Conservation (phyloP, 176 grass and related monocot genomes). For the Elaeis guineensis region DNA sequence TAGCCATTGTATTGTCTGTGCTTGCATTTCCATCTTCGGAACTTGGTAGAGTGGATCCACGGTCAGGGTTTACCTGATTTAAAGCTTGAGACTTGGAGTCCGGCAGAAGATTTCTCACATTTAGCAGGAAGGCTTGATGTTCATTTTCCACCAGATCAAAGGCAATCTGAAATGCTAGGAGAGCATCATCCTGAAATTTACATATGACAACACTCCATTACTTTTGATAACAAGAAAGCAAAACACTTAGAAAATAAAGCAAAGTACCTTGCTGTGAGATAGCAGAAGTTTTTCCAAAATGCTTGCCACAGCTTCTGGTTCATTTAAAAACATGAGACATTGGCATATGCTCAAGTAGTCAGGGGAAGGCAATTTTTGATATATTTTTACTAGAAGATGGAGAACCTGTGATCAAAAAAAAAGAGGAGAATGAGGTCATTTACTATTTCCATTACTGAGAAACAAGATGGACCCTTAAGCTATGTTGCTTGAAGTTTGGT, state of each 20-base stretch:
- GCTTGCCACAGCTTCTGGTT: constrained; percentile 64
- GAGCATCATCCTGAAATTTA: constrained; percentile 74
- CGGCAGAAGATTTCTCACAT: constrained; percentile 47
- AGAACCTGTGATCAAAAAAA: constrained; percentile 53
- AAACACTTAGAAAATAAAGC: constrained; percentile 15
- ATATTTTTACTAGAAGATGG: constrained; percentile 84
- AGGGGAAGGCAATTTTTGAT: constrained; percentile 65
- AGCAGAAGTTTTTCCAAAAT: constrained; percentile 78
- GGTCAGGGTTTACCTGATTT: not conserved
- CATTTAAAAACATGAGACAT: constrained; percentile 90
- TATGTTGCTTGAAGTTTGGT: too few species aligned
- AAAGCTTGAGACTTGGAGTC: not conserved
- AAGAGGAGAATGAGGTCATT: constrained; percentile 14
- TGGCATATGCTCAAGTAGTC: constrained; percentile 96
- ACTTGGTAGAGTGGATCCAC: constrained; percentile 26
- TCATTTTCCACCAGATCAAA: constrained; percentile 97
- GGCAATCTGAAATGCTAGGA: constrained; percentile 92
- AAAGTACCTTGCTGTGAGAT: constrained; percentile 64
- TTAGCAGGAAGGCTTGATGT: constrained; percentile 94
- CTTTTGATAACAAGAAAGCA: not conserved
- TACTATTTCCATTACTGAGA: not conserved
- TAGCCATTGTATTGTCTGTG: constrained; percentile 27
- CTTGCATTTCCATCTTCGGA: constrained; percentile 32
- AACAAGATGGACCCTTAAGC: too few species aligned
- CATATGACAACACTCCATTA: constrained; percentile 16